Percentiles rank a stretch among this genome's conserved stretches.
phyloP scores from a whole-genome alignment of 139 green algal species.

The Chlamydomonas applanata region DNA sequence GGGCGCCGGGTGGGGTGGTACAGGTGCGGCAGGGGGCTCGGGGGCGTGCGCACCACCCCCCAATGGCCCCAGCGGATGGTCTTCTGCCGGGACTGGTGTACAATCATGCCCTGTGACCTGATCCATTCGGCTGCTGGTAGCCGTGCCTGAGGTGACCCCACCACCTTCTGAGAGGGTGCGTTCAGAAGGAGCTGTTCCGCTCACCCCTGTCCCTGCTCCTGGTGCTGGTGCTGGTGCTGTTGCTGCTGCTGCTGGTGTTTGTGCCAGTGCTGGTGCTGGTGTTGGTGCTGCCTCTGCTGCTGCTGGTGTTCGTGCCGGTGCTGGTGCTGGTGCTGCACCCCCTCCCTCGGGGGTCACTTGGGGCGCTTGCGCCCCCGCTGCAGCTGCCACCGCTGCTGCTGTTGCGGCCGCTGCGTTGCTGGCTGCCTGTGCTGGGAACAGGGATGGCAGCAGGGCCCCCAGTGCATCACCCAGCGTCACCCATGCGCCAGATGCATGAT shows the following conservation, averaged over 20 bases:
- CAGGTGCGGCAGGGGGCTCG: too few relatives aligned
- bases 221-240: conserved; percentile 13
- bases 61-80: too few relatives aligned
- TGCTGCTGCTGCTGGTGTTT: background rate
- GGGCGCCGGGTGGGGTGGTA: too few relatives aligned
- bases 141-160: background rate
- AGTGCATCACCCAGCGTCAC: conserved; percentile 38
- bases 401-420: background rate
- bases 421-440: conserved; percentile 7
- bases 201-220: too few relatives aligned
- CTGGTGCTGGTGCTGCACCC: conserved; percentile 1
- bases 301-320: background rate
- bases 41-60: too few relatives aligned
- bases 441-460: conserved; percentile 21
- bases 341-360: background rate
- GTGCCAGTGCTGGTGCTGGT: conserved; percentile 8
- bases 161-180: too few relatives aligned
- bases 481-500: conserved; percentile 19
- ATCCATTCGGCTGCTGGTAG: too few relatives aligned
- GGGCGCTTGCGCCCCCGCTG: background rate
- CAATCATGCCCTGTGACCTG: too few relatives aligned
- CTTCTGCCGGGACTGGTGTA: too few relatives aligned
- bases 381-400: conserved; percentile 4
- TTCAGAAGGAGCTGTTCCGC: too few relatives aligned
- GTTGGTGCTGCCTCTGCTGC: background rate